These are phyloP conservation scores for Rhizoctonia solani DNA, from an alignment of 1,284 basidiomycete species.

Conservation along the genomic window DNA sequence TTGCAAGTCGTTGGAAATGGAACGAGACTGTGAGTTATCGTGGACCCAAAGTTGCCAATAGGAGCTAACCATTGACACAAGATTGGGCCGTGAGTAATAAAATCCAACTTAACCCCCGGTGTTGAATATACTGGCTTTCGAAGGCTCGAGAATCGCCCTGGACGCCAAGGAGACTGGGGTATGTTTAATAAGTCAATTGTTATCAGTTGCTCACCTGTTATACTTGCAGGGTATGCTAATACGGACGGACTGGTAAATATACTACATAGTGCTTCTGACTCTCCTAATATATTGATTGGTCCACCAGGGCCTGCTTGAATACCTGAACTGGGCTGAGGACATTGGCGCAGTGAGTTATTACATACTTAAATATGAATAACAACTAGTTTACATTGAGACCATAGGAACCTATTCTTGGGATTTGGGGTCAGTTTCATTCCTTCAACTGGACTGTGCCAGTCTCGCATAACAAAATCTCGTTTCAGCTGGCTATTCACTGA, in stretches of 20 bases:
- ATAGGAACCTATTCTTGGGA: slow-evolving; percentile 30
- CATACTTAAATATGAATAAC: neutral
- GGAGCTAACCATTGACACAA: slow-evolving; percentile 30
- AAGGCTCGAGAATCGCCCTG: slow-evolving; percentile 51
- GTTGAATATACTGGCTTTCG: neutral
- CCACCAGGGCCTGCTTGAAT: slow-evolving; percentile 61
- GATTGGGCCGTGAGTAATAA: slow-evolving; percentile 30
- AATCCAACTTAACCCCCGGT: neutral
- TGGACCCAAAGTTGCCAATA: slow-evolving; percentile 32
- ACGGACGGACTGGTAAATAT: slow-evolving; percentile 55
- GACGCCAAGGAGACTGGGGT: slow-evolving; percentile 60
- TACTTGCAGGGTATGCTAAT: slow-evolving; percentile 54
- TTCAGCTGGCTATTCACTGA: slow-evolving; percentile 63
- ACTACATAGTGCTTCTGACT: slow-evolving; percentile 33
- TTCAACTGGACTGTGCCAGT: neutral
- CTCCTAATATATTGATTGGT: slow-evolving; percentile 46
- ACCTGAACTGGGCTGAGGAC: slow-evolving; percentile 67
- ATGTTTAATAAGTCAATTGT: slow-evolving; percentile 4
- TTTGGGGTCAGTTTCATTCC: slow-evolving; percentile 33
- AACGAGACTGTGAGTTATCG: slow-evolving; percentile 58
- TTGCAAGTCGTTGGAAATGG: slow-evolving; percentile 67
- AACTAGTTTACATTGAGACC: neutral
- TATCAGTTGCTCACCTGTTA: neutral
- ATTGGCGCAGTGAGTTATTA: slow-evolving; percentile 42
- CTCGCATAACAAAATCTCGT: slow-evolving; percentile 59